Percentiles rank a stretch among this genome's conserved stretches.
Evolutionary conservation across 2,329 filamentous ascomycete genomes (phyloP).

Genomic region (Celoporthe dispersa): DNA sequence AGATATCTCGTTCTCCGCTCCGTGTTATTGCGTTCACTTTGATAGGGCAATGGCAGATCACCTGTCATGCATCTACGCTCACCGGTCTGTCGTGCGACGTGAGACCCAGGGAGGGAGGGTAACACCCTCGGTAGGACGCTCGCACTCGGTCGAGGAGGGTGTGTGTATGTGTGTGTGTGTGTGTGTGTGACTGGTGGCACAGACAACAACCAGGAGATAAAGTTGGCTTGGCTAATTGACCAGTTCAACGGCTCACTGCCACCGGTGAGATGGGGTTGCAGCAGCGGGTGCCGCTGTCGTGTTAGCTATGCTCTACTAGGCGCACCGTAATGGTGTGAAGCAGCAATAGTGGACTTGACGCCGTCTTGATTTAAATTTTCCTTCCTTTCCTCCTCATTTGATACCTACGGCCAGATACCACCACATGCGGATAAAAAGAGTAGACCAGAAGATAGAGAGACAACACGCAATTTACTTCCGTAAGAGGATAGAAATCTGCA

Average conservation of each 20-base stretch:
- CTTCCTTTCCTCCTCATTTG: neutral
- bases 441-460: neutral
- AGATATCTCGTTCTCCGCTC: neutral
- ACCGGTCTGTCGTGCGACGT: conserved; percentile 21
- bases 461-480: neutral
- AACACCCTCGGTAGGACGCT: neutral
- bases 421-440: neutral
- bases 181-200: neutral
- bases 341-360: neutral
- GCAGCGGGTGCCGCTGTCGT: neutral
- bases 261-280: conserved; percentile 9
- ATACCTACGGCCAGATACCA: too few species aligned
- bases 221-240: neutral
- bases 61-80: conserved; percentile 16
- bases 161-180: neutral
- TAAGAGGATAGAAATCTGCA: neutral
- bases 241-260: neutral
- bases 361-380: neutral
- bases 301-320: neutral
- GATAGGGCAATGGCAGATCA: conserved; percentile 21
- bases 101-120: neutral
- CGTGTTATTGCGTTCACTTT: neutral
- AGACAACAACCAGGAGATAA: conserved; percentile 4
- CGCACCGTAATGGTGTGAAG: neutral
- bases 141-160: neutral